A percentile compares a stretch with the other conserved stretches of the same genome.
phyloP scores from a whole-genome alignment of 2,329 filamentous ascomycete genomes.

The Coniochaeta sp. region DNA sequence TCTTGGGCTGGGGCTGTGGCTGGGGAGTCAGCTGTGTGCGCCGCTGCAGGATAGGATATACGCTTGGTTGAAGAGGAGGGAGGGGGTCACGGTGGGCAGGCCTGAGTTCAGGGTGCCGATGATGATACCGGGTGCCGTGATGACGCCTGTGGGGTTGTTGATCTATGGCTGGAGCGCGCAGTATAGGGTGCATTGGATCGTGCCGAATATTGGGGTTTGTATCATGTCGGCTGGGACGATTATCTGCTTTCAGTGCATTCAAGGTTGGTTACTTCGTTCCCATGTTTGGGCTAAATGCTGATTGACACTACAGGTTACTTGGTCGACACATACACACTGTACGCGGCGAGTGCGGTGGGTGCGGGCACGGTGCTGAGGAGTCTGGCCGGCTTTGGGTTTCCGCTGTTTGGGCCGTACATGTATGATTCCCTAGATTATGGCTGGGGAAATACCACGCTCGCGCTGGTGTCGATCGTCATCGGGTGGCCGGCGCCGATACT shows the following conservation, averaged over 20 bases:
- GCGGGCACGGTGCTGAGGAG: conserved; percentile 37
- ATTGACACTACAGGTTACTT: too few species aligned
- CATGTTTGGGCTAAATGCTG: too few species aligned
- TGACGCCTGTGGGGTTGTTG: conserved; percentile 35
- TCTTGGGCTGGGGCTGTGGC: conserved; percentile 26
- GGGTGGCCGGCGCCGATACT: conserved; percentile 34
- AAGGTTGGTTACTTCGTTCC: conserved; percentile 14
- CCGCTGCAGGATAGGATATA: conserved; percentile 39
- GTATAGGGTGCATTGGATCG: conserved; percentile 35
- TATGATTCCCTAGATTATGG: conserved; percentile 35
- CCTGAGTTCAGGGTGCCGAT: conserved; percentile 37
- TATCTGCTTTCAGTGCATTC: conserved; percentile 35
- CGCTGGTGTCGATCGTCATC: conserved; percentile 30
- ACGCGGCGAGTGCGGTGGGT: conserved; percentile 37
- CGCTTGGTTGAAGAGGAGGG: conserved; percentile 32
- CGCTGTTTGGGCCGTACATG: conserved; percentile 41
- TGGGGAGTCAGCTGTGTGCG: conserved; percentile 32
- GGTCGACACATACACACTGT: conserved; percentile 38
- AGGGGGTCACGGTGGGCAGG: conserved; percentile 20
- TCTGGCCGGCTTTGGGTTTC: conserved; percentile 42
- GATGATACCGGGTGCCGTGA: conserved; percentile 31
- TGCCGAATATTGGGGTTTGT: conserved; percentile 34
- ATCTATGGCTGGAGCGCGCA: conserved; percentile 40
- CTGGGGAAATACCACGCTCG: conserved; percentile 35
- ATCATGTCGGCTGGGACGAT: conserved; percentile 31